A percentile compares a stretch with the other conserved stretches of the same genome.
Conservation (phyloP, 805 yeast species). For the Cyberlindnera xylosilytica region DNA sequence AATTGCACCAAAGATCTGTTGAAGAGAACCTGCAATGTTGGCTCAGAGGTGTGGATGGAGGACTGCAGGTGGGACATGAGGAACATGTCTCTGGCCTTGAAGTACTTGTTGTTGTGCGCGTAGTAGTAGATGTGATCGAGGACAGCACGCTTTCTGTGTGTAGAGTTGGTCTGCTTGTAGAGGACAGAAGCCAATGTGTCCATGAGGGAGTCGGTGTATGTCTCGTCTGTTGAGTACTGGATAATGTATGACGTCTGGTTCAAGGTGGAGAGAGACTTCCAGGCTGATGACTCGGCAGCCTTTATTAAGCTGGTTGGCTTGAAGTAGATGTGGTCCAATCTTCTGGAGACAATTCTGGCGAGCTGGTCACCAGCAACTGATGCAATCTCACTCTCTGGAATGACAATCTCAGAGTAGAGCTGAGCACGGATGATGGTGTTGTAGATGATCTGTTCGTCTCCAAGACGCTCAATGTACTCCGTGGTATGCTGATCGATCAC, state of each 20-base stretch:
- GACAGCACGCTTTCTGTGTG: slow-evolving; percentile 78
- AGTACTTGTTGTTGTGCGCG: slow-evolving; percentile 83
- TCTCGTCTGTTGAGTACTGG: slow-evolving; percentile 29
- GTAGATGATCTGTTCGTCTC: slow-evolving; percentile 80
- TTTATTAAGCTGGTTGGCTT: slow-evolving; percentile 76
- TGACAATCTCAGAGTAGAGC: slow-evolving; percentile 70
- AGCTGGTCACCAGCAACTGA: slow-evolving; percentile 43
- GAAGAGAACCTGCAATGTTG: slow-evolving; percentile 84
- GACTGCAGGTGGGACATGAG: slow-evolving; percentile 82
- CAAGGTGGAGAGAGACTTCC: slow-evolving; percentile 44
- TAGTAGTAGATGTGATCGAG: slow-evolving; percentile 84
- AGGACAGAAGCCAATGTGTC: slow-evolving; percentile 63
- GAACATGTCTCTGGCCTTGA: slow-evolving; percentile 84
- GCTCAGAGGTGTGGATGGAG: slow-evolving; percentile 79
- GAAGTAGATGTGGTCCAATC: slow-evolving; percentile 91
- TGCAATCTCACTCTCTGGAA: slow-evolving; percentile 37
- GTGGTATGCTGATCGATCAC: slow-evolving; percentile 92
- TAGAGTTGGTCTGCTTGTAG: slow-evolving; percentile 61
- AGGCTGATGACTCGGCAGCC: slow-evolving; percentile 69
- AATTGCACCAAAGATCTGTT: slow-evolving; percentile 94
- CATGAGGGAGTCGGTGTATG: slow-evolving; percentile 54
- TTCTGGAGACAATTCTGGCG: slow-evolving; percentile 72
- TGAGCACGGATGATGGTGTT: slow-evolving; percentile 79
- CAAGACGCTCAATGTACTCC: slow-evolving; percentile 86
- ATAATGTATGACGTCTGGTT: slow-evolving; percentile 28